Conservation (phyloP, 2,329 filamentous ascomycete species). For the Penicillium sp. region DNA sequence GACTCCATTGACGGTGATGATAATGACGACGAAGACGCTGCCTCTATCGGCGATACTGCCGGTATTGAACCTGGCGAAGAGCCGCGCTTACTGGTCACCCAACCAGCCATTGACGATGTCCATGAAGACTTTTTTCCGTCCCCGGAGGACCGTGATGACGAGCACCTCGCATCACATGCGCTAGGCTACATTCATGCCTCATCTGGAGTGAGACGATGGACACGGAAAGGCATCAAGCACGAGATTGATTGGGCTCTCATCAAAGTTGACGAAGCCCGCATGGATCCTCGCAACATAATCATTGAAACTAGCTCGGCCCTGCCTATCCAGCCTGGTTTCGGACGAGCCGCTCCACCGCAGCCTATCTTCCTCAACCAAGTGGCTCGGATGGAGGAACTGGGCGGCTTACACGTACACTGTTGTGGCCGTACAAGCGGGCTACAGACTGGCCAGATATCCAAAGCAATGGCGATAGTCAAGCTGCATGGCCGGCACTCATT, state of each 20-base stretch:
- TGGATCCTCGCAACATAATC: conserved; percentile 68
- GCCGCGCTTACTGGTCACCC: conserved; percentile 75
- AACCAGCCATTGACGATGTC: conserved; percentile 85
- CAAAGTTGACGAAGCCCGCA: conserved; percentile 65
- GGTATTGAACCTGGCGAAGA: conserved; percentile 71
- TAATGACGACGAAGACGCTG: conserved; percentile 51
- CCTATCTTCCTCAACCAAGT: conserved; percentile 53
- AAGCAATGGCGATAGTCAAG: conserved; percentile 75
- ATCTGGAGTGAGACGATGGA: conserved; percentile 76
- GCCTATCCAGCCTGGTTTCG: conserved; percentile 40
- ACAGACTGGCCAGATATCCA: conserved; percentile 70
- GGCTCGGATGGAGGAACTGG: conserved; percentile 54
- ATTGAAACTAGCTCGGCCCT: conserved; percentile 23
- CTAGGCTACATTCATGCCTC: conserved; percentile 84
- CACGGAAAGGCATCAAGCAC: conserved; percentile 66
- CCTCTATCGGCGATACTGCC: conserved; percentile 65
- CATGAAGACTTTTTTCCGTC: conserved; percentile 75
- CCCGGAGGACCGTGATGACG: conserved; percentile 69
- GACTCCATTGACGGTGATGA: conserved; percentile 50
- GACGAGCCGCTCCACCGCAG: conserved; percentile 40
- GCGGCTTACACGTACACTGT: conserved; percentile 76
- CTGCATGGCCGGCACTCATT: conserved; percentile 78
- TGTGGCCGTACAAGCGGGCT: conserved; percentile 81
- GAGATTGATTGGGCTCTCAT: conserved; percentile 97
- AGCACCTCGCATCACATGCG: conserved; percentile 74